Conservation (phyloP, 108 stramenopile genomes). For the Cylindrotheca fusiformis region DNA sequence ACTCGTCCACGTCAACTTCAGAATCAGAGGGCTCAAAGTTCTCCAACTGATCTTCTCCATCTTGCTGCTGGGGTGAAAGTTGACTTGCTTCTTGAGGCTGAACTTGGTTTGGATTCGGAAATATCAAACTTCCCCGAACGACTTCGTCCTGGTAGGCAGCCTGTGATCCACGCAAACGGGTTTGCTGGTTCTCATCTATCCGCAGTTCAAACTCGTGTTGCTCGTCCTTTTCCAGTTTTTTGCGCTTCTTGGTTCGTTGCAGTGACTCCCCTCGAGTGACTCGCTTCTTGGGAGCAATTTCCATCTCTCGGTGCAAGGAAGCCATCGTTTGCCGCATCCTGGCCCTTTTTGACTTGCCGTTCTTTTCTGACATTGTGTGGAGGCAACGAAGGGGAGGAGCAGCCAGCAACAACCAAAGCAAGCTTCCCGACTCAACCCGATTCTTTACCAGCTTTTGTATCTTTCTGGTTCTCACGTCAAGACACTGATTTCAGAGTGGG, state of each 20-base stretch:
- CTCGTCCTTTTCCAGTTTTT: slow-evolving; percentile 1
- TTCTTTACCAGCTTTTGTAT: too few relatives aligned
- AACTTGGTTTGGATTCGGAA: slow-evolving; percentile 15
- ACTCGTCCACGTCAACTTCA: slow-evolving; percentile 18
- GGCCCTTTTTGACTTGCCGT: neutral
- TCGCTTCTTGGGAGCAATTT: slow-evolving; percentile 54
- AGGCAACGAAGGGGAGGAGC: too few relatives aligned
- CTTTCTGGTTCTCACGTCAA: neutral
- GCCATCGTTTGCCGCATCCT: slow-evolving; percentile 39
- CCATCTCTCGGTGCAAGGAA: slow-evolving; percentile 67
- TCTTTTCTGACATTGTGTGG: neutral
- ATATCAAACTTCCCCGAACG: slow-evolving; percentile 47
- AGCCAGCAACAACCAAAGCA: too few relatives aligned
- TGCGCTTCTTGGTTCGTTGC: slow-evolving; percentile 34
- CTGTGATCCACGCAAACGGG: slow-evolving; percentile 56
- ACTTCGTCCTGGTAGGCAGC: slow-evolving; percentile 61
- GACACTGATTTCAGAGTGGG: neutral
- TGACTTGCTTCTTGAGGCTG: slow-evolving; percentile 14
- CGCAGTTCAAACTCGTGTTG: neutral
- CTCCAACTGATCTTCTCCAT: slow-evolving; percentile 15
- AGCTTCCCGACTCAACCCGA: too few relatives aligned
- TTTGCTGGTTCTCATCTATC: slow-evolving; percentile 12
- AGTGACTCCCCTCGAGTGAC: slow-evolving; percentile 40
- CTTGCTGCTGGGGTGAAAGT: slow-evolving; percentile 15
- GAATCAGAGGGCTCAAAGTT: slow-evolving; percentile 8